Conservation (phyloP, 78 protist species). For the Monosiga brevicollis region DNA sequence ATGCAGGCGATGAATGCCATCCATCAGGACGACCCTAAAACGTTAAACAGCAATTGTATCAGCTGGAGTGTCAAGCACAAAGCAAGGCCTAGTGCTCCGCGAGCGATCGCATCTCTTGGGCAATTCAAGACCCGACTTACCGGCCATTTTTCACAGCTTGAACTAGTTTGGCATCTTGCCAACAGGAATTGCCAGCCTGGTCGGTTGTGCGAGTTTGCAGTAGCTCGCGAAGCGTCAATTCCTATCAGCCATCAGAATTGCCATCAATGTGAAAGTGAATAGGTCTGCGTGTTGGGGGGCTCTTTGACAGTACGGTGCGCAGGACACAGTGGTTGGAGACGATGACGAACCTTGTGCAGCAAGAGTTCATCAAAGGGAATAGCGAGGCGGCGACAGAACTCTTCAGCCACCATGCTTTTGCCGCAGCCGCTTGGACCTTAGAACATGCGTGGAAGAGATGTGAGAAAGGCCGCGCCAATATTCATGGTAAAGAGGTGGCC, state of each 20-base stretch:
- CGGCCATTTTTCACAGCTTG: too few relatives aligned
- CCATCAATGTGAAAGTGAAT: too few relatives aligned
- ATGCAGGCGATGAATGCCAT: conserved; percentile 44
- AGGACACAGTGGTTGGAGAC: conserved; percentile 15
- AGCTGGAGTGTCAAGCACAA: too few relatives aligned
- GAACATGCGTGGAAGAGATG: too few relatives aligned
- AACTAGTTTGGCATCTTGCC: conserved; percentile 42
- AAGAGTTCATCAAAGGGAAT: not conserved
- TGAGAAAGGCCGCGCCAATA: not conserved
- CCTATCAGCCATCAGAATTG: too few relatives aligned
- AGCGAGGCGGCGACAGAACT: conserved; percentile 14
- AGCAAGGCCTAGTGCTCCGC: too few relatives aligned
- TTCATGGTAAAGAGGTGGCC: not conserved
- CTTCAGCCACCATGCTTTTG: conserved; percentile 2
- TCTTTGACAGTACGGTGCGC: too few relatives aligned
- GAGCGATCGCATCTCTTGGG: too few relatives aligned
- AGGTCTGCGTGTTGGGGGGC: too few relatives aligned
- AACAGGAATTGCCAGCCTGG: conserved; percentile 39
- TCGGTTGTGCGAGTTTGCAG: conserved; percentile 34
- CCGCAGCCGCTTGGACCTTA: conserved; percentile 30
- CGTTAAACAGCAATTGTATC: too few relatives aligned
- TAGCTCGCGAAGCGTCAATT: conserved; percentile 46
- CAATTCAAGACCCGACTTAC: too few relatives aligned
- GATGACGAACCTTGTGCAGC: too few relatives aligned
- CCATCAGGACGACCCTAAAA: conserved; percentile 36